Percentiles rank a stretch among this genome's conserved stretches.
Conservation (phyloP, 768 basidiomycete genomes). For the Polyporus arcularius region DNA sequence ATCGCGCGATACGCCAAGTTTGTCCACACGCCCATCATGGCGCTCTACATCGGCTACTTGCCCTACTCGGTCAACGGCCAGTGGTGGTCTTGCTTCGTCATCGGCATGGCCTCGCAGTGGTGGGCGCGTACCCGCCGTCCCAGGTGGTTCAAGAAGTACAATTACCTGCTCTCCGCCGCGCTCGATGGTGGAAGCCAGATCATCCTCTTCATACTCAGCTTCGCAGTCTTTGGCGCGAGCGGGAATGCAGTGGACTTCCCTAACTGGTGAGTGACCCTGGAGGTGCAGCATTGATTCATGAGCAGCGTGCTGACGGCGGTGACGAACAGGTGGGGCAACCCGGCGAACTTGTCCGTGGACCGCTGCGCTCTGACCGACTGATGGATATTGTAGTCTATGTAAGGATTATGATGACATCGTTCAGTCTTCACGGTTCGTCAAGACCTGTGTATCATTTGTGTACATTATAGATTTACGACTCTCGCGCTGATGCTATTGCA, state of each 20-base stretch:
- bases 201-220: slow-evolving; percentile 48
- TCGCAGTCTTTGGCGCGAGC: slow-evolving; percentile 43
- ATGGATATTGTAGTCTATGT: neutral
- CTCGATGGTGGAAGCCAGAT: slow-evolving; percentile 51
- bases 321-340: slow-evolving; percentile 37
- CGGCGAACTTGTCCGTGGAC: slow-evolving; percentile 39
- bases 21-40: slow-evolving; percentile 48
- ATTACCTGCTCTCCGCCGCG: slow-evolving; percentile 50
- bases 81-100: slow-evolving; percentile 55
- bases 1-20: slow-evolving; percentile 40
- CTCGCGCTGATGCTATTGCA: neutral
- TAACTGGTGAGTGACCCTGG: slow-evolving; percentile 41
- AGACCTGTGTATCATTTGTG: neutral
- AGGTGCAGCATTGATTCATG: neutral
- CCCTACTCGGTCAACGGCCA: slow-evolving; percentile 57
- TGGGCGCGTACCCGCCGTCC: slow-evolving; percentile 47
- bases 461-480: neutral
- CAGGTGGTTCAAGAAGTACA: slow-evolving; percentile 52
- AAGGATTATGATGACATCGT: neutral
- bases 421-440: neutral
- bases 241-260: slow-evolving; percentile 46
- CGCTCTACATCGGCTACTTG: slow-evolving; percentile 38
- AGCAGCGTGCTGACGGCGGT: neutral
- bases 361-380: slow-evolving; percentile 28
- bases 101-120: slow-evolving; percentile 51